Conservation (phyloP, 352 stramenopile species). For the Phytophthora aleatoria region DNA sequence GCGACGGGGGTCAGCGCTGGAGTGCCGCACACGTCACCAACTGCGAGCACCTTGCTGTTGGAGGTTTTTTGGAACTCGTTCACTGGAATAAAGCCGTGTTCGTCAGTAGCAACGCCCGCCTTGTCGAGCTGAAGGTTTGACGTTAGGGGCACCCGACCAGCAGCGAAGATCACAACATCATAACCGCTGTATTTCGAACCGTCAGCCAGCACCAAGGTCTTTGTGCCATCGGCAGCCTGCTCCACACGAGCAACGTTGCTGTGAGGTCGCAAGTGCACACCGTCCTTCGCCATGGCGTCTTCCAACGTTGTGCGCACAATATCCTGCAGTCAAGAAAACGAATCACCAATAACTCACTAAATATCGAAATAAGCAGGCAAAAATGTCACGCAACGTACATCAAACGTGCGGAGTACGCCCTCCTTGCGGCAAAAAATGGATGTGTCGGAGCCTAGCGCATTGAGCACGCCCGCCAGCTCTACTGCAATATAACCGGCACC, state of each 20-base stretch:
- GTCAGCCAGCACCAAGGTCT: conserved; percentile 57
- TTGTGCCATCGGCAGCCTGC: conserved; percentile 49
- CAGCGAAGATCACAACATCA: conserved; percentile 92
- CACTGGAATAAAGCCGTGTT: conserved; percentile 77
- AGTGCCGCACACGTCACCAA: conserved; percentile 78
- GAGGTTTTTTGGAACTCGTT: conserved; percentile 93
- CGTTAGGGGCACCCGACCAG: conserved; percentile 54
- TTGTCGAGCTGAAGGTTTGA: conserved; percentile 71
- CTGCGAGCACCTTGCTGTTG: conserved; percentile 73
- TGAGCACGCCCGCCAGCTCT: conserved; percentile 96
- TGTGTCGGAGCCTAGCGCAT: conserved; percentile 92
- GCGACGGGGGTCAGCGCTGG: conserved; percentile 85
- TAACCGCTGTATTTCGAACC: conserved; percentile 47
- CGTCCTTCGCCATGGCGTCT: conserved; percentile 61
- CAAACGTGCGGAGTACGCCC: conserved; percentile 87
- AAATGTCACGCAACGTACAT: conserved; percentile 46
- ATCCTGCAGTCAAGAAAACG: conserved; percentile 25
- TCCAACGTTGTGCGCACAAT: conserved; percentile 58
- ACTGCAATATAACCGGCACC: conserved; percentile 99
- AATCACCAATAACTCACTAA: conserved; percentile 3
- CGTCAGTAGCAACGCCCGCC: conserved; percentile 64
- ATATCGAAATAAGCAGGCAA: background rate
- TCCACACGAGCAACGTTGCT: conserved; percentile 50
- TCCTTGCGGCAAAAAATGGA: conserved; percentile 90
- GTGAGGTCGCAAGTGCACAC: conserved; percentile 53